Evolutionary conservation across 169 alveolate genomes (phyloP).

Genomic region (Plasmodium gonderi): DNA sequence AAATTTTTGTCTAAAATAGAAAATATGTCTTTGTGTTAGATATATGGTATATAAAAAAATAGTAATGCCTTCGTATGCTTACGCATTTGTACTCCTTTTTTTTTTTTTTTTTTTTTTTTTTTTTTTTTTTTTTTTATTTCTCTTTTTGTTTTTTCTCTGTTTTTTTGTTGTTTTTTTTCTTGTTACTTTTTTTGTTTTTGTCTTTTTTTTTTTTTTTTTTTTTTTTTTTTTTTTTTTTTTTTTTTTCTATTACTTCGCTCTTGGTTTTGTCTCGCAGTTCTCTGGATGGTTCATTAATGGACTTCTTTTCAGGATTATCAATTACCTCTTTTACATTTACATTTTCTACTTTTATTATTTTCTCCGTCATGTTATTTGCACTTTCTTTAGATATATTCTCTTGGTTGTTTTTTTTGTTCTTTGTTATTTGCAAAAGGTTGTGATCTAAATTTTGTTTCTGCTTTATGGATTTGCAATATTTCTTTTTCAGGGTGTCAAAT

Average conservation of each 20-base stretch:
- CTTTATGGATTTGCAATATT: slow-evolving; percentile 36
- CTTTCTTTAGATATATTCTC: not conserved
- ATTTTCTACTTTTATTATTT: not conserved
- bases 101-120: not conserved
- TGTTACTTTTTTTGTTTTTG: not conserved
- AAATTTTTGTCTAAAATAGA: slow-evolving; percentile 38
- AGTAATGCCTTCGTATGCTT: not conserved
- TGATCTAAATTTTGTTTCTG: slow-evolving; percentile 30
- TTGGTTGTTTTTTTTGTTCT: not conserved
- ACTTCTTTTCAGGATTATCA: not conserved
- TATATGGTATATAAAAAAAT: not conserved
- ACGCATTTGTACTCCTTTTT: not conserved
- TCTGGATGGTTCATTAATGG: not conserved
- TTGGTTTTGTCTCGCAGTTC: not conserved
- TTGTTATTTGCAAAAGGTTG: slow-evolving; percentile 9
- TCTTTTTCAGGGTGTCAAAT: not conserved
- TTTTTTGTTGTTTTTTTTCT: not conserved
- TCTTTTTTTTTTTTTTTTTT: not conserved
- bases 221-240: not conserved
- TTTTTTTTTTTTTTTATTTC: not conserved
- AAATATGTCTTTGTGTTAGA: slow-evolving; percentile 14
- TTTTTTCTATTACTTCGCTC: not conserved
- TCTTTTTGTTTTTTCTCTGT: not conserved
- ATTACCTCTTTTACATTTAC: not conserved
- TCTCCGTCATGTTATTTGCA: not conserved